Percentiles rank a stretch among this genome's conserved stretches.
These are phyloP conservation scores for Colletotrichum sp. DNA, from an alignment of 2,329 filamentous ascomycete species.

Conservation along the genomic window DNA sequence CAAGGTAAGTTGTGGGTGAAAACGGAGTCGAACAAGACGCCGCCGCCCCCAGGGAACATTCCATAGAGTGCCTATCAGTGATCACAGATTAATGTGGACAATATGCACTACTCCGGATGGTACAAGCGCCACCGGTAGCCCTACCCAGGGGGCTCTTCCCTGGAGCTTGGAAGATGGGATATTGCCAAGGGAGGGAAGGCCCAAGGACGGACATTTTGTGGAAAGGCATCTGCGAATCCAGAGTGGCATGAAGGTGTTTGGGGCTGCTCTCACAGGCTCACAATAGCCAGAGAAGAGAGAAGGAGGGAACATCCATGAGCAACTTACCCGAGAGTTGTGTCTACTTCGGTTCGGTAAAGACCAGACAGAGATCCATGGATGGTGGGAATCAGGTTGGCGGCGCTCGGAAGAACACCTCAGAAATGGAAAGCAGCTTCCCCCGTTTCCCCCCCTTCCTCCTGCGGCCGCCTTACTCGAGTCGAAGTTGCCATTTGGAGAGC, in stretches of 20 bases:
- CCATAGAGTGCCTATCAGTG: background rate
- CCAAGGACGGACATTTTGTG: background rate
- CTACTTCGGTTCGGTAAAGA: background rate
- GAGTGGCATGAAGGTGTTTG: background rate
- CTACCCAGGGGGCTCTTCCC: background rate
- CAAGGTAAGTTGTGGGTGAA: background rate
- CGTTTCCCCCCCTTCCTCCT: background rate
- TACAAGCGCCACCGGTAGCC: background rate
- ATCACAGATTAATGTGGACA: background rate
- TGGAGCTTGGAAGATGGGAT: background rate
- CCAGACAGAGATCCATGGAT: background rate
- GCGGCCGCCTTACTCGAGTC: background rate
- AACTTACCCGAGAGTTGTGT: background rate
- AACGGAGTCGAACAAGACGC: background rate
- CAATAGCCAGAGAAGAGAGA: background rate
- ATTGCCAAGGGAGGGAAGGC: background rate
- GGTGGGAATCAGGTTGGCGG: background rate
- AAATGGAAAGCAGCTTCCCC: background rate
- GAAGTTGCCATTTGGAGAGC: background rate
- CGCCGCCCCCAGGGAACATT: background rate
- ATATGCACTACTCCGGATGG: background rate
- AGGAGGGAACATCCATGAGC: background rate
- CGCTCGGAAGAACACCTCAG: background rate
- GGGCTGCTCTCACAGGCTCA: background rate
- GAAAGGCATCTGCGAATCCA: background rate